Conservation (phyloP, 2,329 filamentous ascomycete genomes). For the Zymoseptoria brevis region DNA sequence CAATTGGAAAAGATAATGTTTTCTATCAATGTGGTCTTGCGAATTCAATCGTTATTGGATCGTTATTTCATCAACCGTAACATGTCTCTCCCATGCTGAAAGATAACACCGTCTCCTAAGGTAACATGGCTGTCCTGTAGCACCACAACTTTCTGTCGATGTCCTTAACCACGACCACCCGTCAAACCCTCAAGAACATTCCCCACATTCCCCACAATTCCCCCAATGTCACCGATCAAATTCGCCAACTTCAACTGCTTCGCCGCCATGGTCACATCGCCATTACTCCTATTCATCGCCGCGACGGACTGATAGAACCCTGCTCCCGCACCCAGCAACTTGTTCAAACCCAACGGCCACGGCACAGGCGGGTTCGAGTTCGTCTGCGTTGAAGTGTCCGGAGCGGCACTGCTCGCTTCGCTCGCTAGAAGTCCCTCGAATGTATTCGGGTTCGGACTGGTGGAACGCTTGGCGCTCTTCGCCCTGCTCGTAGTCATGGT, state of each 20-base stretch:
- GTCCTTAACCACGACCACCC: not conserved
- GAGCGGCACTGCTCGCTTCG: not conserved
- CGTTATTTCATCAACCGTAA: too few species aligned
- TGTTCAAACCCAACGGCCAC: constrained; percentile 14
- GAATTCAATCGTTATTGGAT: too few species aligned
- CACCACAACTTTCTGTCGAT: not conserved
- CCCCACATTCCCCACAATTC: not conserved
- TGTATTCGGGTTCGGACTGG: too few species aligned
- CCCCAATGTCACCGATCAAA: not conserved
- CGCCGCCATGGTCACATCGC: constrained; percentile 7
- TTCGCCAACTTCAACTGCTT: constrained; percentile 6
- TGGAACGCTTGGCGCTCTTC: not conserved
- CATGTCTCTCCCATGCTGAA: too few species aligned
- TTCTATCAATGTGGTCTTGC: too few species aligned
- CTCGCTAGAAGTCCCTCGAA: not conserved
- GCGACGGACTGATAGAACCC: constrained; percentile 9
- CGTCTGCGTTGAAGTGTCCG: not conserved
- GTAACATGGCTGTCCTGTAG: not conserved
- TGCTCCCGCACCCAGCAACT: constrained; percentile 6
- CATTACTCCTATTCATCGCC: constrained; percentile 15
- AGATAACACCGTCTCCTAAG: too few species aligned
- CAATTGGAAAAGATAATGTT: too few species aligned
- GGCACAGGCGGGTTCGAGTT: constrained; percentile 7
- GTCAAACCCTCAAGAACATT: not conserved
- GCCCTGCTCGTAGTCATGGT: not conserved